Conservation (phyloP, 2,329 filamentous ascomycete species). For the Harringtonia aguacate region DNA sequence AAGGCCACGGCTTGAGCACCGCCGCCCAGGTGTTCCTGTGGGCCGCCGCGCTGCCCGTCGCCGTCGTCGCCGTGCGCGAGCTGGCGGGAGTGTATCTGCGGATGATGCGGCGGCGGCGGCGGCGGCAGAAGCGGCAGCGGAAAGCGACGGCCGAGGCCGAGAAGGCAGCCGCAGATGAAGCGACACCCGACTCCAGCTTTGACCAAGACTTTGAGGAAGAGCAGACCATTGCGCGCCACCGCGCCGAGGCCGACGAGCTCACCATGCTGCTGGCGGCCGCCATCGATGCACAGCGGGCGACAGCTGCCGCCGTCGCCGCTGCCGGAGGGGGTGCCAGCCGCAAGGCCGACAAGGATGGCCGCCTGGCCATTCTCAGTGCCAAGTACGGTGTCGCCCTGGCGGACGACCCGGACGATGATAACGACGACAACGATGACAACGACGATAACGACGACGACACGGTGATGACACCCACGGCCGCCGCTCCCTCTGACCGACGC, state of each 20-base stretch:
- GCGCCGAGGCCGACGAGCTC: conserved; percentile 34
- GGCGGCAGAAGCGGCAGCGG: conserved; percentile 1
- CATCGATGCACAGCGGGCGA: conserved; percentile 25
- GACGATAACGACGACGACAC: conserved; percentile 13
- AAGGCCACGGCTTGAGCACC: not conserved
- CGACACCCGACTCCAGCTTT: no score
- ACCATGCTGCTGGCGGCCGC: conserved; percentile 29
- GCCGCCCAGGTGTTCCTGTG: conserved; percentile 24
- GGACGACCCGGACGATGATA: conserved; percentile 5
- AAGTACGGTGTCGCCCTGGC: conserved; percentile 29
- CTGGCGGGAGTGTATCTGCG: conserved; percentile 3
- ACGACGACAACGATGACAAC: not conserved
- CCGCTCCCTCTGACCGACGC: not conserved
- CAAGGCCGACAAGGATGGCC: conserved; percentile 5
- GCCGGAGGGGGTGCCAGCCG: conserved; percentile 15
- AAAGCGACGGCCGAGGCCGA: conserved; percentile 8
- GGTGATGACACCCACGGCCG: no score
- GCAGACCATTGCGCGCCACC: conserved; percentile 19
- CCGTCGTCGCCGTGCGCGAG: conserved; percentile 23
- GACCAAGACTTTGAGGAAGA: conserved; percentile 7
- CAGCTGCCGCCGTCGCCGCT: conserved; percentile 10
- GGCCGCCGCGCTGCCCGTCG: conserved; percentile 27
- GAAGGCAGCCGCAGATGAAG: conserved; percentile 5
- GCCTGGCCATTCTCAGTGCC: conserved; percentile 37
- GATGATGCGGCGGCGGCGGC: not conserved